Evolutionary conservation across 441 rosid species (phyloP).

Genomic region (Kokia cookei): DNA sequence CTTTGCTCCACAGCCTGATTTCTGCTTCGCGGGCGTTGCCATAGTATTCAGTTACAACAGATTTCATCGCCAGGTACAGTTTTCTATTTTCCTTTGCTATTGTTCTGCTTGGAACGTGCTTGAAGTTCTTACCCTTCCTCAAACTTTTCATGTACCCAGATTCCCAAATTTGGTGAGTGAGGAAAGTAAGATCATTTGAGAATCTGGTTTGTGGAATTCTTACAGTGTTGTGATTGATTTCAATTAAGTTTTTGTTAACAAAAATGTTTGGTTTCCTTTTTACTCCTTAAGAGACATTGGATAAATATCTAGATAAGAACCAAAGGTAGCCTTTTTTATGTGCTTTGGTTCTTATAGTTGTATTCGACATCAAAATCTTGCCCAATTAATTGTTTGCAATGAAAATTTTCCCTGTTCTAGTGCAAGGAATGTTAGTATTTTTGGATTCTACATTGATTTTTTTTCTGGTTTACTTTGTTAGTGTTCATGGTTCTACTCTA

Average conservation of each 20-base stretch:
- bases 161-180: background rate
- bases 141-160: background rate
- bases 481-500: background rate
- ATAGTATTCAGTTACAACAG: background rate
- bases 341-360: background rate
- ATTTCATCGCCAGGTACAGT: background rate
- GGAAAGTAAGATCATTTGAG: background rate
- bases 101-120: background rate
- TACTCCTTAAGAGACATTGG: background rate
- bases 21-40: background rate
- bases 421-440: background rate
- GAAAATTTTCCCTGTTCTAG: background rate
- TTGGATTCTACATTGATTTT: background rate
- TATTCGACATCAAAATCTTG: background rate
- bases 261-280: background rate
- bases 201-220: background rate
- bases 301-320: background rate
- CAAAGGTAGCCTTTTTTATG: background rate
- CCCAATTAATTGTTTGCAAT: background rate
- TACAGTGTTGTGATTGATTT: background rate
- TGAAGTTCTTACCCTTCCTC: background rate
- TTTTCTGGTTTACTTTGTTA: background rate
- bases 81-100: background rate
- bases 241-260: background rate
- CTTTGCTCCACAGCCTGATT: background rate